Base-by-base conservation (phyloP, 1,284 basidiomycete species). In the Tilletia indica region DNA sequence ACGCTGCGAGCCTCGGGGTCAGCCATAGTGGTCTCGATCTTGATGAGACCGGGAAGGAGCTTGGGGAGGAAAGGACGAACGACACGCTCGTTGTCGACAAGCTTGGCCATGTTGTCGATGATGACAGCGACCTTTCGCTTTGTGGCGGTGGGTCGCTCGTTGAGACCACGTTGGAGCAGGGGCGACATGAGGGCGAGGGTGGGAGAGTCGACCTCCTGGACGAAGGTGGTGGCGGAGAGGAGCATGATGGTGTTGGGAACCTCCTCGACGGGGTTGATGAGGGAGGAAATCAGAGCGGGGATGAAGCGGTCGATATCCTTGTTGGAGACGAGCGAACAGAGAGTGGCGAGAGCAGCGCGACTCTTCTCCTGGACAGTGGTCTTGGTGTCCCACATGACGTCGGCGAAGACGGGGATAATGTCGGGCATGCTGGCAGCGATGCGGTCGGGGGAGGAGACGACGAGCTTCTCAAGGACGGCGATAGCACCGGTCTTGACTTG, bases 301-400 rank as follows among this genome's bases (percentile, higher is more conserved):
- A 83, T 85, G 81, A 85, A 84, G 71, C 85, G 86, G 81, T 96
- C 93, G 80, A 97, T 97, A 88, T 99, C 96, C 91, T 98, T 98
- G 92, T 99, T 99, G 82, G 94, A 94, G 81, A 98, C 90, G 81
- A 85, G 78, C 51, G 76, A 75, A 72, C 78, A 80, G 54, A 83
- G 80, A 89, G 94, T 95, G 84, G 92, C 93, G 83, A 99, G 91
- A 75, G 94, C 91, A 83, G 92, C 91, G 85, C 94, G 94, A 77
- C 96, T 94, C 70, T 94, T 93, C 89, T 97, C 99, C 91, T 98
- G 97, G 86, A 99, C 97, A 80, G 98, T 95, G 76, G 93, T 90
- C 89, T 99, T 99, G 87, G 97, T 99, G 87, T 99, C 97, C 95
- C 95, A 98, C 85, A 99, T 98, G 76, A 92, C 94, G 85, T 94